A percentile compares a stretch with the other conserved stretches of the same genome.
Conservation (phyloP, 371 early-diverging fungal species). For the Nosema muscidifuracis region DNA sequence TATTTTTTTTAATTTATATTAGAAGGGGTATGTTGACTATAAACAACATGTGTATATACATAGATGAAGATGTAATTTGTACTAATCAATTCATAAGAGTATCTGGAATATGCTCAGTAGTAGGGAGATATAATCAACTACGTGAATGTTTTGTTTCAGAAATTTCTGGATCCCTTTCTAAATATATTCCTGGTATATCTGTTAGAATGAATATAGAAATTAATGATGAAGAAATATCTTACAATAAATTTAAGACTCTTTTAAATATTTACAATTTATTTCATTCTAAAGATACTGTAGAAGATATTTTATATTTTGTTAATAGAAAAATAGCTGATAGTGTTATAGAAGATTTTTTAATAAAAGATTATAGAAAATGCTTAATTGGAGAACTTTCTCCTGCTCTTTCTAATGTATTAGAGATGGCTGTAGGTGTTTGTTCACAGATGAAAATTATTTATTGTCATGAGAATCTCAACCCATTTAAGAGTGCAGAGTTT, state of each 20-base stretch:
- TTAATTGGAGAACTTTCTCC: not conserved
- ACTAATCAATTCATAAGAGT: not conserved
- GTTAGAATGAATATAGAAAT: not conserved
- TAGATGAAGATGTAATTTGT: constrained; percentile 10
- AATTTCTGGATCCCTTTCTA: not conserved
- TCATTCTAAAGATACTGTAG: not conserved
- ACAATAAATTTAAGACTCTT: not conserved
- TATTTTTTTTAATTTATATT: not conserved
- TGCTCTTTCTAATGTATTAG: not conserved
- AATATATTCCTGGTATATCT: not conserved
- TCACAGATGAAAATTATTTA: not conserved
- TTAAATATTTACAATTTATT: not conserved
- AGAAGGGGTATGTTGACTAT: not conserved
- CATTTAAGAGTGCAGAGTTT: not conserved
- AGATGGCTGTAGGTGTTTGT: not conserved
- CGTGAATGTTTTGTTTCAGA: not conserved
- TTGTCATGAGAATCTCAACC: not conserved
- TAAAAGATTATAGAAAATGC: not conserved
- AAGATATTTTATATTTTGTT: constrained; percentile 7
- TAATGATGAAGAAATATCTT: not conserved
- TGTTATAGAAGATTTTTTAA: constrained; percentile 2
- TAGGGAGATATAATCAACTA: not conserved
- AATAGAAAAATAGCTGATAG: not conserved
- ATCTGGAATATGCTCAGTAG: not conserved
- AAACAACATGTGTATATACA: not conserved